These are phyloP conservation scores for Trypanosoma vivax DNA, from an alignment of 208 protist genomes.

Conservation along the genomic window DNA sequence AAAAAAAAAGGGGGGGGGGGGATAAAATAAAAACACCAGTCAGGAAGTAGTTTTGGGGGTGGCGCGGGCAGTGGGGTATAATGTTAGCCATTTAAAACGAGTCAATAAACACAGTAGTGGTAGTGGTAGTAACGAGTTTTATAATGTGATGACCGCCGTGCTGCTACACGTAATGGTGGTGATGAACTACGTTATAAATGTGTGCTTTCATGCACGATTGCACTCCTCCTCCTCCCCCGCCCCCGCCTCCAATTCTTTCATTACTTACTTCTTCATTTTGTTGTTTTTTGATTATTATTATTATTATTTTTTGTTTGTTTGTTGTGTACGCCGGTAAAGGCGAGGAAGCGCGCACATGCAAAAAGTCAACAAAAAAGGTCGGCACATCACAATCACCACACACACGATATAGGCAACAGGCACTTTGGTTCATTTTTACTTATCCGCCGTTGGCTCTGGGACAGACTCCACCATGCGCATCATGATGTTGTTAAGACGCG, in stretches of 20 bases:
- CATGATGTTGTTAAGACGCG: slow-evolving; percentile 87
- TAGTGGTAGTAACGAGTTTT: too few species aligned
- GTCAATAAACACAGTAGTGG: too few species aligned
- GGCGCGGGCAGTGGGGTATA: neutral
- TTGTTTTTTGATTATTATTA: too few species aligned
- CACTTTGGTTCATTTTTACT: slow-evolving; percentile 26
- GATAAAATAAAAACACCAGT: neutral
- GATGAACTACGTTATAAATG: too few species aligned
- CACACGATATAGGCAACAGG: neutral
- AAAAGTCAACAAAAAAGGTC: neutral
- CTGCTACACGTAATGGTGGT: too few species aligned
- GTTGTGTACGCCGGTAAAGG: neutral
- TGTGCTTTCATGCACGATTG: too few species aligned
- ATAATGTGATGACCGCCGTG: too few species aligned
- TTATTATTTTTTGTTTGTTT: too few species aligned
- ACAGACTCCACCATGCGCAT: slow-evolving; percentile 87
- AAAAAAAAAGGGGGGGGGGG: neutral
- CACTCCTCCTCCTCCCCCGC: too few species aligned
- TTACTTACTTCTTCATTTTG: too few species aligned
- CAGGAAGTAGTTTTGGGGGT: neutral
- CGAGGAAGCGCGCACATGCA: neutral
- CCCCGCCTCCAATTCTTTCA: too few species aligned
- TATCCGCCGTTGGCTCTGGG: slow-evolving; percentile 73
- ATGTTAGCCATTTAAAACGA: too few species aligned
- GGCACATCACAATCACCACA: neutral